Conservation (phyloP, 441 rosid species). For the Melastoma candidum region DNA sequence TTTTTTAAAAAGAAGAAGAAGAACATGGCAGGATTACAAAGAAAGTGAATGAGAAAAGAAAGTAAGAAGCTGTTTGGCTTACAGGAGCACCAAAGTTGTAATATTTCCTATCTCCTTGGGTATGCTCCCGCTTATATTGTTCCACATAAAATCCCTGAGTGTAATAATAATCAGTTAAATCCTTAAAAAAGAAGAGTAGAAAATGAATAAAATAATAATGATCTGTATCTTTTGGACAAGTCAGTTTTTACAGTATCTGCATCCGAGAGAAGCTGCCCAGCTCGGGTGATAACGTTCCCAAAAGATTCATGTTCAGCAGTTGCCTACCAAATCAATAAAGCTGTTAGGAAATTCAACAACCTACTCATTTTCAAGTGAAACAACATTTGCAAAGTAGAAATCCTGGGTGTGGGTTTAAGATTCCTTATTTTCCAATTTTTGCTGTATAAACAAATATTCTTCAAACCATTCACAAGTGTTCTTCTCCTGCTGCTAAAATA, state of each 20-base stretch:
- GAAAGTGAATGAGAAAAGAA: background rate
- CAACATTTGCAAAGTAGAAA: no score
- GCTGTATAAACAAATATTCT: no score
- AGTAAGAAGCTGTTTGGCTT: conserved; percentile 27
- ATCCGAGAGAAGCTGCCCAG: conserved; percentile 60
- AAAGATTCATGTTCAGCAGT: conserved; percentile 57
- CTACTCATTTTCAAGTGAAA: no score
- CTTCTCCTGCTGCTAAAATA: no score
- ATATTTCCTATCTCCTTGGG: conserved; percentile 89
- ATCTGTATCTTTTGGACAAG: background rate
- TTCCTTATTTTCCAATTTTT: no score
- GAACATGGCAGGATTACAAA: background rate
- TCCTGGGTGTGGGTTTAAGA: no score
- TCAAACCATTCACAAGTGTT: no score
- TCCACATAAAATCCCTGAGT: conserved; percentile 95
- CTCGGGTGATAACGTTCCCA: conserved; percentile 73
- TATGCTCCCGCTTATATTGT: conserved; percentile 61
- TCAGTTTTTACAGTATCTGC: conserved; percentile 49
- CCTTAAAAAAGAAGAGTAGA: conserved; percentile 5
- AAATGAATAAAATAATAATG: background rate
- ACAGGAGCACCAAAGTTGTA: conserved; percentile 69
- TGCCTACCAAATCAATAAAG: conserved; percentile 42
- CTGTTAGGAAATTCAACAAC: no score
- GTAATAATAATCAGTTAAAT: background rate
- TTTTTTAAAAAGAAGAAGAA: no score